phyloP scores from a whole-genome alignment of 116 monocot species.

The Posidonia oceanica region DNA sequence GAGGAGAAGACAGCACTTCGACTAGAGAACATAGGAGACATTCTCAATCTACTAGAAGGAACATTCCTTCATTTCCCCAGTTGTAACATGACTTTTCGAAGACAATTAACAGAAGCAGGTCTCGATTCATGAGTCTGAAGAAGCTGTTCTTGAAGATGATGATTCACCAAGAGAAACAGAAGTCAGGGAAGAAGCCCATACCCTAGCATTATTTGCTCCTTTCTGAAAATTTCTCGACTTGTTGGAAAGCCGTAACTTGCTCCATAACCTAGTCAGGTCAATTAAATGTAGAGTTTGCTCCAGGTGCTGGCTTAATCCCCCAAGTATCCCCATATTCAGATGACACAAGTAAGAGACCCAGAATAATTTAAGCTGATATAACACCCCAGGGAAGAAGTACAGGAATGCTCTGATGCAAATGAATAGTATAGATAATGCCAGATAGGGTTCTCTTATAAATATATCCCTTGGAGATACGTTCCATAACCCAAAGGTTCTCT shows the following conservation, averaged over 20 bases:
- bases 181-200: conserved; percentile 78
- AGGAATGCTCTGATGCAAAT: conserved; percentile 32
- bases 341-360: conserved; percentile 10
- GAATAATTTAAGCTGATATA: conserved; percentile 34
- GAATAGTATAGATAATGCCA: conserved; percentile 40
- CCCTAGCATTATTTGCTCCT: conserved; percentile 73
- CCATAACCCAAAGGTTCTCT: conserved; percentile 7
- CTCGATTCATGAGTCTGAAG: conserved; percentile 20
- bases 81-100: not conserved
- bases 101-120: conserved; percentile 2
- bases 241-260: conserved; percentile 52
- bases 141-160: conserved; percentile 28
- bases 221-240: conserved; percentile 60
- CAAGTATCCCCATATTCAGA: conserved; percentile 16
- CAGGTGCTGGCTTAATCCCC: conserved; percentile 36
- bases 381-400: conserved; percentile 29
- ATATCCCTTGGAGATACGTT: conserved; percentile 23
- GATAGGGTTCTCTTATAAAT: conserved; percentile 38
- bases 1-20: not conserved
- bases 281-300: conserved; percentile 33
- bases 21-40: not conserved
- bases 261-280: conserved; percentile 60
- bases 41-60: not conserved
- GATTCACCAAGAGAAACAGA: conserved; percentile 81
- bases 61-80: not conserved